Evolutionary conservation across 2,329 filamentous ascomycete species (phyloP).

Genomic region (Colletotrichum horii): DNA sequence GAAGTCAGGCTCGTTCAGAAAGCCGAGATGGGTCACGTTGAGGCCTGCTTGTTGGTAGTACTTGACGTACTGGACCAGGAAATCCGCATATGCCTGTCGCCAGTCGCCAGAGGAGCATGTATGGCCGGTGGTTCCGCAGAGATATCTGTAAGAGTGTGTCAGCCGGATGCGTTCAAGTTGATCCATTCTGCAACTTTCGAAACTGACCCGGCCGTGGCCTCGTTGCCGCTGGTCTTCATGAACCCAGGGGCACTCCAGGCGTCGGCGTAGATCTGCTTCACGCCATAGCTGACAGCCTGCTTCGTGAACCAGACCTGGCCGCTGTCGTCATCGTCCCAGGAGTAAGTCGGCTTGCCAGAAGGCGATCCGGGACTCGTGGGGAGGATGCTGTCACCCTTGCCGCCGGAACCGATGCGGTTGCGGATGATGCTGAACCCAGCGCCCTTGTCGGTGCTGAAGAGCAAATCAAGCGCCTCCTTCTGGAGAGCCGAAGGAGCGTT

Average conservation of each 20-base stretch:
- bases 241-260: slow-evolving; percentile 53
- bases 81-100: slow-evolving; percentile 53
- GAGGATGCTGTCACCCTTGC: slow-evolving; percentile 40
- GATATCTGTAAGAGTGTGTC: slow-evolving; percentile 21
- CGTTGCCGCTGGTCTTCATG: slow-evolving; percentile 50
- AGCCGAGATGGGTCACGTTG: slow-evolving; percentile 41
- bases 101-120: slow-evolving; percentile 47
- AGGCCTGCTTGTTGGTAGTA: slow-evolving; percentile 49
- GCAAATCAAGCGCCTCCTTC: slow-evolving; percentile 44
- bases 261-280: slow-evolving; percentile 45
- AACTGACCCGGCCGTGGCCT: slow-evolving; percentile 28
- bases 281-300: slow-evolving; percentile 46
- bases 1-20: slow-evolving; percentile 23
- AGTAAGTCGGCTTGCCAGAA: slow-evolving; percentile 43
- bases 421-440: slow-evolving; percentile 56
- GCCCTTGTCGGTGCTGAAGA: slow-evolving; percentile 49
- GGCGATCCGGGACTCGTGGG: slow-evolving; percentile 49
- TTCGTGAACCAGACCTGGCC: slow-evolving; percentile 59
- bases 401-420: slow-evolving; percentile 50
- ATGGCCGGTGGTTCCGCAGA: slow-evolving; percentile 44
- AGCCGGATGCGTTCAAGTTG: neutral
- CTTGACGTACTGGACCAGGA: slow-evolving; percentile 51
- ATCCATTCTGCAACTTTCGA: neutral
- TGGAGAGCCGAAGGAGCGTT: slow-evolving; percentile 33
- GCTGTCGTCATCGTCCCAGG: slow-evolving; percentile 50